Percentiles rank a stretch among this genome's conserved stretches.
Evolutionary conservation across 2,329 filamentous ascomycete genomes (phyloP).

Genomic region (Sporothrix brasiliensis): DNA sequence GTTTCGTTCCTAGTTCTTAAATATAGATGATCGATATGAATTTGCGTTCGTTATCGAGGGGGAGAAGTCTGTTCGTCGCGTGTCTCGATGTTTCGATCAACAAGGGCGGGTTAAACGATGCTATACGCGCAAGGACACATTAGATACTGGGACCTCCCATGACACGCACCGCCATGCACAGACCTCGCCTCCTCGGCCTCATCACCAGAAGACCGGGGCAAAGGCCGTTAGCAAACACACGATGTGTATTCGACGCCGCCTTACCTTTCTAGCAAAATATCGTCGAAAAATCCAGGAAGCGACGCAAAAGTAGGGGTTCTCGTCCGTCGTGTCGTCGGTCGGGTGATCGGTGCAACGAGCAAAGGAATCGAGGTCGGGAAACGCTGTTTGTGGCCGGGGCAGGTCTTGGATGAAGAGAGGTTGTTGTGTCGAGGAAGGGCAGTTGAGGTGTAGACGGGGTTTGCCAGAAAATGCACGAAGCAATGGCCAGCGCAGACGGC

Average conservation of each 20-base stretch:
- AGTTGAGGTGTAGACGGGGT: conserved; percentile 10
- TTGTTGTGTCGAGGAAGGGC: neutral
- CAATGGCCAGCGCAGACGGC: conserved; percentile 17
- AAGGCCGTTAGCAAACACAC: neutral
- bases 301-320: conserved; percentile 3
- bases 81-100: neutral
- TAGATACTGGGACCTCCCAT: neutral
- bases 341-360: conserved; percentile 1
- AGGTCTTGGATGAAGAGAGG: neutral
- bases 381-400: neutral
- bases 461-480: conserved; percentile 23
- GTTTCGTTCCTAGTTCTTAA: too few species aligned
- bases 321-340: conserved; percentile 7
- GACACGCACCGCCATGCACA: neutral
- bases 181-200: neutral
- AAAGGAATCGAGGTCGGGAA: neutral
- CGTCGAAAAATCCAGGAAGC: conserved; percentile 8
- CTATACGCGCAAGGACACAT: conserved; percentile 6
- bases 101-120: conserved; percentile 1
- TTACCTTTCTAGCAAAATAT: conserved; percentile 21
- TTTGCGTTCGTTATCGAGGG: neutral
- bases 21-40: neutral
- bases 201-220: neutral
- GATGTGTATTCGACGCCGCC: neutral
- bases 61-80: neutral